A percentile compares a stretch with the other conserved stretches of the same genome.
Evolutionary conservation across 2,329 filamentous ascomycete species (phyloP).

Genomic region (Colletotrichum viniferum): DNA sequence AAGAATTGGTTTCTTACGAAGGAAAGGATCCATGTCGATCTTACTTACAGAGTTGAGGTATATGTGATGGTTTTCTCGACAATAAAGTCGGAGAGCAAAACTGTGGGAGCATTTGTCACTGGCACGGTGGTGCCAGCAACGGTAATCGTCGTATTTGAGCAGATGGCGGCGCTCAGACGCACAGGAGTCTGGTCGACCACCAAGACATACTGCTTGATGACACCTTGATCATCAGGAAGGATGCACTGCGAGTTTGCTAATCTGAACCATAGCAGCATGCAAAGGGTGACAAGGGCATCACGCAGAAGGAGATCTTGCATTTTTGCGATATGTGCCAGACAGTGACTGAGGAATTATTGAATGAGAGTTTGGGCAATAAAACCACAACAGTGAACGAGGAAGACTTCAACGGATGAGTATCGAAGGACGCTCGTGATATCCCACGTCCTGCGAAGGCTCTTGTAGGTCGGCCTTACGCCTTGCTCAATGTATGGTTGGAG

Average conservation of each 20-base stretch:
- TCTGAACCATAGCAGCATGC: background rate
- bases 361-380: background rate
- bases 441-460: background rate
- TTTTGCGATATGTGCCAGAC: background rate
- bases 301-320: background rate
- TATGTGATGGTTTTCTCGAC: background rate
- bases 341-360: background rate
- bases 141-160: conserved; percentile 1
- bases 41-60: background rate
- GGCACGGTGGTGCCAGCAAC: background rate
- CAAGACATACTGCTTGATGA: background rate
- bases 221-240: background rate
- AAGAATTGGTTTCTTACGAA: background rate
- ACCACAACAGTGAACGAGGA: background rate
- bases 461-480: background rate
- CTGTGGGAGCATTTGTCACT: background rate
- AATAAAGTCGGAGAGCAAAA: background rate
- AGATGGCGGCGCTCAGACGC: background rate
- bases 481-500: background rate
- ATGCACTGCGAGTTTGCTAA: background rate
- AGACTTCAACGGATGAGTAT: background rate
- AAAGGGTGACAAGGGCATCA: background rate
- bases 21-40: rapidly evolving
- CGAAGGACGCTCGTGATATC: background rate
- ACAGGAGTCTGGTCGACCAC: background rate